Evolutionary conservation across 176 grass and related monocot species (phyloP).

Genomic region (Lolium perenne): DNA sequence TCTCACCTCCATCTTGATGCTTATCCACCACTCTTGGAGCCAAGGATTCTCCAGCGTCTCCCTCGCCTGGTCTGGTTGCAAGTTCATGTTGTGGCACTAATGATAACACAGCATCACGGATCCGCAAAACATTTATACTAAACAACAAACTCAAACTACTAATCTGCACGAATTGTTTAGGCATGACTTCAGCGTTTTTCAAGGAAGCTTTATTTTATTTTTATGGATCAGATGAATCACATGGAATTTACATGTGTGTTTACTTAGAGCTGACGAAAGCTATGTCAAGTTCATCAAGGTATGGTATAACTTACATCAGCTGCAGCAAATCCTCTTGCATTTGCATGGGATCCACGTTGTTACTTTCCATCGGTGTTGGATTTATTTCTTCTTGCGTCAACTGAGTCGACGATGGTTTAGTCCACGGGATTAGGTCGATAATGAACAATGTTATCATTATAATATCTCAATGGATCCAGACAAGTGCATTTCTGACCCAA

Average conservation of each 20-base stretch:
- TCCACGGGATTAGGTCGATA: constrained; percentile 32
- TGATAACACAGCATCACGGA: neutral
- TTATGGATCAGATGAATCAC: neutral
- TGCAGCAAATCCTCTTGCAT: constrained; percentile 73
- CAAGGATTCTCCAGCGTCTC: too few species aligned
- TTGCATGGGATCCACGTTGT: constrained; percentile 31
- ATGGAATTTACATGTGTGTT: neutral
- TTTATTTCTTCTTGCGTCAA: constrained; percentile 33
- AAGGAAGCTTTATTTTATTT: neutral
- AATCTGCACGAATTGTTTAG: too few species aligned
- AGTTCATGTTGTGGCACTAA: neutral
- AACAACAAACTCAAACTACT: too few species aligned
- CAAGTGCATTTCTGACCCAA: constrained; percentile 2
- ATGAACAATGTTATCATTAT: neutral
- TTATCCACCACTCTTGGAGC: neutral
- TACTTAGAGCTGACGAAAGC: neutral
- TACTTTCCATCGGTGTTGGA: constrained; percentile 43
- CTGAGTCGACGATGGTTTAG: constrained; percentile 23
- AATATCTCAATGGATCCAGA: neutral
- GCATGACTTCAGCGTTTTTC: too few species aligned
- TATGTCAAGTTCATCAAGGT: neutral
- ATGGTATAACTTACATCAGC: constrained; percentile 58
- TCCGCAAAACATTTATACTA: too few species aligned
- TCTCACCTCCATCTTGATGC: neutral
- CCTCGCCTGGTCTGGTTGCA: neutral